A percentile compares a stretch with the other conserved stretches of the same genome.
These are phyloP conservation scores for Trichoderma sp. DNA, from an alignment of 2,329 filamentous ascomycete species.

Conservation along the genomic window DNA sequence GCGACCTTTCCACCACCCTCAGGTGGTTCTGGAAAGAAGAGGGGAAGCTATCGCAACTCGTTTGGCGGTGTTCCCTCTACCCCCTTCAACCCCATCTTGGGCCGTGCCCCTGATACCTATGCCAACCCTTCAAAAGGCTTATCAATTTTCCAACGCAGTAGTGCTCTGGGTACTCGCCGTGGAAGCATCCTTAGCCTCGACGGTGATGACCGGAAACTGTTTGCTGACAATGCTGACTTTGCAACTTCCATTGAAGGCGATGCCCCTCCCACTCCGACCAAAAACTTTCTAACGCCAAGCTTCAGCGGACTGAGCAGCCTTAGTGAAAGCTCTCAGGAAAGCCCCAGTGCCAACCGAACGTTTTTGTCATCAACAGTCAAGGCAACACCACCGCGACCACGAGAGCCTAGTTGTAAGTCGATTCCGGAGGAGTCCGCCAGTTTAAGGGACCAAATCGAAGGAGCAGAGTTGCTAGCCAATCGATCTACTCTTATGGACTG, in stretches of 20 bases:
- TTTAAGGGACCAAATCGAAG: slow-evolving; percentile 21
- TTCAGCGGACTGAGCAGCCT: slow-evolving; percentile 38
- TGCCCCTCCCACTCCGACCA: slow-evolving; percentile 91
- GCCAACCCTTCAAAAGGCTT: slow-evolving; percentile 58
- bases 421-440: slow-evolving; percentile 23
- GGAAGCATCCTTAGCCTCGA: slow-evolving; percentile 79
- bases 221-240: slow-evolving; percentile 32
- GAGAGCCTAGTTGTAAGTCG: slow-evolving; percentile 47
- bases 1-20: slow-evolving; percentile 60
- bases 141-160: slow-evolving; percentile 62
- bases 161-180: slow-evolving; percentile 44
- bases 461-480: slow-evolving; percentile 20
- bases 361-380: slow-evolving; percentile 42
- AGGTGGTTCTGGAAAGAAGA: slow-evolving; percentile 61
- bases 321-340: slow-evolving; percentile 42
- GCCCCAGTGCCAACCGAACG: slow-evolving; percentile 47
- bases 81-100: slow-evolving; percentile 65
- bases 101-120: slow-evolving; percentile 45
- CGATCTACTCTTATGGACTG: slow-evolving; percentile 32
- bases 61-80: slow-evolving; percentile 74
- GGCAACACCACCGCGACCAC: slow-evolving; percentile 35
- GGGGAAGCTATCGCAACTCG: slow-evolving; percentile 62
- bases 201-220: slow-evolving; percentile 63
- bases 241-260: slow-evolving; percentile 48
- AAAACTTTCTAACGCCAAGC: slow-evolving; percentile 53